Percentiles rank a stretch among this genome's conserved stretches.
Conservation (phyloP, 371 early-diverging fungal species). For the Mortierella sp. region DNA sequence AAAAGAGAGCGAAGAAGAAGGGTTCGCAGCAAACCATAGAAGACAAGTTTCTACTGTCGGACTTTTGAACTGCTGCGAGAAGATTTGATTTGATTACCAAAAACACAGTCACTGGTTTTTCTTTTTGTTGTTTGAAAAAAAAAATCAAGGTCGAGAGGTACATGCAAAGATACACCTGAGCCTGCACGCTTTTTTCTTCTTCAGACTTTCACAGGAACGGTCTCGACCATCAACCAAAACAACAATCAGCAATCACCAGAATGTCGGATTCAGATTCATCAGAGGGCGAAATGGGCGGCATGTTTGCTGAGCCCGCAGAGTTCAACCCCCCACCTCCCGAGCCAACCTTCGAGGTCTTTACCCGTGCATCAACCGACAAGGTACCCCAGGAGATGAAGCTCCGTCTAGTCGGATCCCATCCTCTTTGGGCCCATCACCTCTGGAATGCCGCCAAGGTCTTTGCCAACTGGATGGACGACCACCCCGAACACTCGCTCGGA, state of each 20-base stretch:
- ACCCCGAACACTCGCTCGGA: conserved; percentile 66
- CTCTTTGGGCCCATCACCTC: conserved; percentile 91
- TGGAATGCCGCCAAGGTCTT: conserved; percentile 94
- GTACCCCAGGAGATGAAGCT: conserved; percentile 62
- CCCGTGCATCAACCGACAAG: conserved; percentile 54
- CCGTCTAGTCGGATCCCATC: conserved; percentile 82
- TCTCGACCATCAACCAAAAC: background rate
- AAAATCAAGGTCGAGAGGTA: no score
- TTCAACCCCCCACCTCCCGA: conserved; percentile 60
- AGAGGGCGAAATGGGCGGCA: conserved; percentile 53
- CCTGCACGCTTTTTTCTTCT: conserved; percentile 12
- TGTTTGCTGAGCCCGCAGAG: conserved; percentile 60
- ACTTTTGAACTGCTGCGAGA: background rate
- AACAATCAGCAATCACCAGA: background rate
- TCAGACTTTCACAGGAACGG: background rate
- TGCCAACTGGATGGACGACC: conserved; percentile 81
- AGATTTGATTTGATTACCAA: no score
- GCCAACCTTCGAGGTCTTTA: conserved; percentile 67
- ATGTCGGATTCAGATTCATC: conserved; percentile 51
- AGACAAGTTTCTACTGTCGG: background rate
- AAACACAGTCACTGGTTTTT: no score
- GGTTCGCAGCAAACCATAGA: background rate
- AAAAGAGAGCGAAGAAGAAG: background rate
- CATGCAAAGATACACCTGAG: no score
- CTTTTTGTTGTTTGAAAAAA: no score